These are phyloP conservation scores for Trypanosoma avium DNA, from an alignment of 208 protist genomes.

Conservation along the genomic window DNA sequence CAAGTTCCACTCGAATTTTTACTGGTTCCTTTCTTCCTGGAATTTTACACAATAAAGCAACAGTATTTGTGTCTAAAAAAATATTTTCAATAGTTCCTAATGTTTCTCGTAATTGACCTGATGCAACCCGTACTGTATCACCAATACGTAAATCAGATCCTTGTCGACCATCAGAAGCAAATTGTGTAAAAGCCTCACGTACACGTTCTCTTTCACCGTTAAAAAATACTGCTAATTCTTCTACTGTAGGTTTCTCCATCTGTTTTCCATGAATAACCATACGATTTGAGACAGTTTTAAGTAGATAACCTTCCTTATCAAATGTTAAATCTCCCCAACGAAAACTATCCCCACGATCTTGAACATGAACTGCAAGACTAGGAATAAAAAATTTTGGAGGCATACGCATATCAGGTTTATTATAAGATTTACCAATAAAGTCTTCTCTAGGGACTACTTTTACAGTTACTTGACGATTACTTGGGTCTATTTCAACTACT, in stretches of 20 bases:
- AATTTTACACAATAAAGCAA: slow-evolving; percentile 56
- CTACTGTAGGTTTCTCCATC: slow-evolving; percentile 72
- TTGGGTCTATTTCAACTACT: slow-evolving; percentile 60
- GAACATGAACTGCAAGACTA: slow-evolving; percentile 55
- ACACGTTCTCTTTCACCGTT: slow-evolving; percentile 81
- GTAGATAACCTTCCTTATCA: slow-evolving; percentile 85
- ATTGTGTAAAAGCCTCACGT: slow-evolving; percentile 46
- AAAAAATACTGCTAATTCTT: slow-evolving; percentile 88
- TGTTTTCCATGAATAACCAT: slow-evolving; percentile 62
- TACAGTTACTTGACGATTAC: slow-evolving; percentile 61
- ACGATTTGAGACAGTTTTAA: slow-evolving; percentile 69
- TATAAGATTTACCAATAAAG: slow-evolving; percentile 81
- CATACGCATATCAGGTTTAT: slow-evolving; percentile 64
- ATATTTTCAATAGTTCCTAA: slow-evolving; percentile 79
- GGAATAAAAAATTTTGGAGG: slow-evolving; percentile 80
- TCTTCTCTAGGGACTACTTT: slow-evolving; percentile 87
- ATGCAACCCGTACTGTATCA: slow-evolving; percentile 75
- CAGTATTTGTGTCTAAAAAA: slow-evolving; percentile 67
- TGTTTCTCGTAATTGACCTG: slow-evolving; percentile 74
- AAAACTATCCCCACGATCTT: slow-evolving; percentile 56
- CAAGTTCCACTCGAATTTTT: slow-evolving; percentile 80
- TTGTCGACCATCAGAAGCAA: slow-evolving; percentile 8
- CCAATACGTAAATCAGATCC: slow-evolving; percentile 43
- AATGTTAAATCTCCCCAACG: slow-evolving; percentile 86
- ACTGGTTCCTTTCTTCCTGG: slow-evolving; percentile 55